A percentile compares a stretch with the other conserved stretches of the same genome.
Evolutionary conservation across 75 land plant genomes (phyloP).

Genomic region (Pinus albicaulis): DNA sequence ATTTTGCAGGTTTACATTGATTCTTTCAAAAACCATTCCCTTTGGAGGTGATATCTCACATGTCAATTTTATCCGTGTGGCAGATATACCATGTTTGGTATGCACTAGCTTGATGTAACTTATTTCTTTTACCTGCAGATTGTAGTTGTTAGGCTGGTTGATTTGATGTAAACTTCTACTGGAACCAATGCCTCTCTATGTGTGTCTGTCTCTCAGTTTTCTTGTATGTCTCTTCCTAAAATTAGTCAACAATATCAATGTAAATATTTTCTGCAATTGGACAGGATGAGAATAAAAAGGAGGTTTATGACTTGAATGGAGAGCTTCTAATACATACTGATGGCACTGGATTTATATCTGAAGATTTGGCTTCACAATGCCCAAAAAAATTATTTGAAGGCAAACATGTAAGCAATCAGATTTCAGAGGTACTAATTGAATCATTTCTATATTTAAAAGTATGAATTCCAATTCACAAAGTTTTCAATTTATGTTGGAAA

Average conservation of each 20-base stretch:
- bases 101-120: background rate
- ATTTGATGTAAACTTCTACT: too few species aligned
- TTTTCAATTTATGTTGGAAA: too few species aligned
- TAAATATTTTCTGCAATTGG: background rate
- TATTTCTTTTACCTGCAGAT: background rate
- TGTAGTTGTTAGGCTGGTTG: too few species aligned
- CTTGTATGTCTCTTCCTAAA: background rate
- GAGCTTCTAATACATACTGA: constrained; percentile 70
- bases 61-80: constrained; percentile 26
- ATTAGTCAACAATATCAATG: background rate
- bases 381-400: constrained; percentile 41
- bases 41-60: constrained; percentile 32
- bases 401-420: background rate
- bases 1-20: constrained; percentile 53
- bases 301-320: constrained; percentile 39
- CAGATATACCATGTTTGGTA: constrained; percentile 65
- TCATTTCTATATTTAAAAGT: too few species aligned
- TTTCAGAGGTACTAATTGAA: too few species aligned
- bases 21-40: constrained; percentile 59
- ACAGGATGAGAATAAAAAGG: constrained; percentile 51
- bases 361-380: constrained; percentile 60
- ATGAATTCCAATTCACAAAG: too few species aligned
- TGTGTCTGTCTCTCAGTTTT: background rate
- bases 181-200: background rate
- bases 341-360: constrained; percentile 87